These are phyloP conservation scores for Colletotrichum phormii DNA, from an alignment of 2,329 filamentous ascomycete species.

Conservation along the genomic window DNA sequence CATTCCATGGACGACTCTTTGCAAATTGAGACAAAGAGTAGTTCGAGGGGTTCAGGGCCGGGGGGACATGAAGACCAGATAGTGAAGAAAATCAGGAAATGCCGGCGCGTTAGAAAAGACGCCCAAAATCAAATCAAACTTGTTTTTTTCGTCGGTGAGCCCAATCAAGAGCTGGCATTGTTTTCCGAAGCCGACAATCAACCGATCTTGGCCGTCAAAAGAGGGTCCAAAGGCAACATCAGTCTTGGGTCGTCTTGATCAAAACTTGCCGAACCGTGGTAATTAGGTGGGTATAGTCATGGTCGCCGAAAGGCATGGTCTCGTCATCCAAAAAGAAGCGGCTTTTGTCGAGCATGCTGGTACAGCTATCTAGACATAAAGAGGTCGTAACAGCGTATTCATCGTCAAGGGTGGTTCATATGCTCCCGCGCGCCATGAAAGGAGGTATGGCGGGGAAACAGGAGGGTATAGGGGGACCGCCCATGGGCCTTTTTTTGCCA, in stretches of 20 bases:
- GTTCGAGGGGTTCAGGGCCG: neutral
- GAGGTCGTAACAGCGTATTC: slow-evolving; percentile 58
- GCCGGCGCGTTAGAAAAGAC: slow-evolving; percentile 10
- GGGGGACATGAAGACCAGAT: neutral
- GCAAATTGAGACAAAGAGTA: neutral
- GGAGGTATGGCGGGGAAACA: slow-evolving; percentile 37
- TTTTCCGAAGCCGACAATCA: slow-evolving; percentile 16
- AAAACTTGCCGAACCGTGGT: slow-evolving; percentile 28
- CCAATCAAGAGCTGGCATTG: slow-evolving; percentile 14
- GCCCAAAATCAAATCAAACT: slow-evolving; percentile 31
- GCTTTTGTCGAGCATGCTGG: slow-evolving; percentile 43
- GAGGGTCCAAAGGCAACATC: neutral
- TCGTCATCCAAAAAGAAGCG: slow-evolving; percentile 36
- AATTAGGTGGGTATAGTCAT: slow-evolving; percentile 56
- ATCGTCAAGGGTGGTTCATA: slow-evolving; percentile 52
- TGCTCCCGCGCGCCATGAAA: slow-evolving; percentile 36
- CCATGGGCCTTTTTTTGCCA: slow-evolving; percentile 46
- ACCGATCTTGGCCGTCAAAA: slow-evolving; percentile 11
- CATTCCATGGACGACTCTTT: neutral
- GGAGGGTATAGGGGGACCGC: slow-evolving; percentile 43
- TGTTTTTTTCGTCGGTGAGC: slow-evolving; percentile 33
- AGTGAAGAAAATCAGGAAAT: slow-evolving; percentile 20
- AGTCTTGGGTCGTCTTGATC: slow-evolving; percentile 18
- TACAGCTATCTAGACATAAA: slow-evolving; percentile 58
- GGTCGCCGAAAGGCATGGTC: slow-evolving; percentile 47